Conservation (phyloP, 1,284 basidiomycete species). For the Ceratobasidium sp. region DNA sequence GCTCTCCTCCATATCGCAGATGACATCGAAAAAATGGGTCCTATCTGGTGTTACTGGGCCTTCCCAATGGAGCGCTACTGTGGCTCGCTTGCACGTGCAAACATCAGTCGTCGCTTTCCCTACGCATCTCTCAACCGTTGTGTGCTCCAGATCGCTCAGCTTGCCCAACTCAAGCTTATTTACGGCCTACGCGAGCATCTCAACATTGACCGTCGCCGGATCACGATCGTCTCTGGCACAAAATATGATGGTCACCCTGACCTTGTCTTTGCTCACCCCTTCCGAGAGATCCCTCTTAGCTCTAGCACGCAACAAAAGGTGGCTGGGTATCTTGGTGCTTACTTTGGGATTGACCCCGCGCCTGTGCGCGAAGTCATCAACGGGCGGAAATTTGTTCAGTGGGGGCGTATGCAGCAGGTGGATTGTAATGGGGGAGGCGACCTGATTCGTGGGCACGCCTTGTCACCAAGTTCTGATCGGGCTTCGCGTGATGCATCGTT, state of each 20-base stretch:
- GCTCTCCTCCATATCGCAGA: conserved; percentile 56
- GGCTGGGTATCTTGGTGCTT: background rate
- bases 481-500: background rate
- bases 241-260: background rate
- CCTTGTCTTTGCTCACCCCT: conserved; percentile 14
- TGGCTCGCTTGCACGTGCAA: conserved; percentile 47
- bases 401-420: conserved; percentile 18
- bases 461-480: background rate
- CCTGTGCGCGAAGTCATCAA: background rate
- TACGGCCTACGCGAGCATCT: conserved; percentile 10
- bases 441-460: background rate
- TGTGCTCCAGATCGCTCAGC: conserved; percentile 46
- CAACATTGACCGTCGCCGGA: background rate
- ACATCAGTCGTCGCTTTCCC: conserved; percentile 49
- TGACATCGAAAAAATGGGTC: conserved; percentile 53
- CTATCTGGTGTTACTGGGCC: conserved; percentile 60
- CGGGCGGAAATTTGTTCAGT: background rate
- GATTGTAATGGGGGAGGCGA: background rate
- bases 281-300: background rate
- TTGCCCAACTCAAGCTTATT: conserved; percentile 33
- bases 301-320: background rate
- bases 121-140: conserved; percentile 49
- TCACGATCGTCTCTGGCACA: background rate
- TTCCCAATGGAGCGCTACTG: conserved; percentile 55
- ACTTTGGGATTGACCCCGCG: background rate